Evolutionary conservation across 2,329 filamentous ascomycete genomes (phyloP).

Genomic region (Geoglossum cookeanum): DNA sequence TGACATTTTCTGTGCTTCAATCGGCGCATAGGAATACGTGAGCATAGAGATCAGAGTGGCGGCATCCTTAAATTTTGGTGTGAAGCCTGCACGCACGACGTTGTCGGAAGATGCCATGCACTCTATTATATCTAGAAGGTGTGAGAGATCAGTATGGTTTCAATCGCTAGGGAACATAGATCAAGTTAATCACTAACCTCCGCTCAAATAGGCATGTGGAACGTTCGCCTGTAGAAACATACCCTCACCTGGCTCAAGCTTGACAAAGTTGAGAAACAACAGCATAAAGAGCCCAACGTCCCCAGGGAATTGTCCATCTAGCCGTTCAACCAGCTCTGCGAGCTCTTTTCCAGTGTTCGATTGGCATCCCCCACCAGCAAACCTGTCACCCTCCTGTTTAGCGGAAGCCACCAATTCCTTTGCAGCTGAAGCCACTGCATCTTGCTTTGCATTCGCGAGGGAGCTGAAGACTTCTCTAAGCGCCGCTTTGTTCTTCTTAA

Average conservation of each 20-base stretch:
- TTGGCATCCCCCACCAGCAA: conserved; percentile 53
- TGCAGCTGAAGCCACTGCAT: conserved; percentile 44
- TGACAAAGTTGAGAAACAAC: conserved; percentile 94
- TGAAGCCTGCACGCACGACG: conserved; percentile 90
- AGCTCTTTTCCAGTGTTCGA: conserved; percentile 51
- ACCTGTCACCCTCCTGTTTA: conserved; percentile 45
- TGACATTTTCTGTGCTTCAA: conserved; percentile 83
- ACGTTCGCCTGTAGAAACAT: conserved; percentile 94
- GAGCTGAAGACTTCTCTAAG: conserved; percentile 57
- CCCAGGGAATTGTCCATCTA: conserved; percentile 66
- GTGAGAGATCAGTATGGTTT: neutral
- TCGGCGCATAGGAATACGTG: conserved; percentile 89
- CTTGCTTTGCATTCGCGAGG: conserved; percentile 59
- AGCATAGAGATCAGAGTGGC: conserved; percentile 74
- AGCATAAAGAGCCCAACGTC: conserved; percentile 90
- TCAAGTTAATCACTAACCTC: conserved; percentile 20
- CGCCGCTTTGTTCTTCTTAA: conserved; percentile 53
- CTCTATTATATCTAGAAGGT: conserved; percentile 63
- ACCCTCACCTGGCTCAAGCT: conserved; percentile 71
- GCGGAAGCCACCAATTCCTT: conserved; percentile 54
- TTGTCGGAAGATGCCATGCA: conserved; percentile 99
- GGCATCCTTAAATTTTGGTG: conserved; percentile 96
- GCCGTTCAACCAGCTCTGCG: conserved; percentile 54
- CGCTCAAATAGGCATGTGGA: conserved; percentile 85
- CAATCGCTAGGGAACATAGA: neutral